Conservation (phyloP, 345 rosid genomes). For the Salix exigua region DNA sequence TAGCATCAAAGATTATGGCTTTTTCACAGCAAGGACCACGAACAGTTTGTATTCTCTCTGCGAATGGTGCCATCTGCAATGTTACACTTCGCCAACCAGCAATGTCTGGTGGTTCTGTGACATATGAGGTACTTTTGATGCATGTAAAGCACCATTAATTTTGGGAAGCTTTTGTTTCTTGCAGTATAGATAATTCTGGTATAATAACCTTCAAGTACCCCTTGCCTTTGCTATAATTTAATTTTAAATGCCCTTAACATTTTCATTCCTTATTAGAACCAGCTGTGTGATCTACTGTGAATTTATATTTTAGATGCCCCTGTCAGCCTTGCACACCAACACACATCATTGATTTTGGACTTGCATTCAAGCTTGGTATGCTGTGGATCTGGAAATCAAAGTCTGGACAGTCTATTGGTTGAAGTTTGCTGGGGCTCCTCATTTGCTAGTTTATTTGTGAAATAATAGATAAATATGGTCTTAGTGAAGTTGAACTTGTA, state of each 20-base stretch:
- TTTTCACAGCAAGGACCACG: conserved; percentile 83
- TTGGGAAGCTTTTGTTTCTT: neutral
- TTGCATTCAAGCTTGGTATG: neutral
- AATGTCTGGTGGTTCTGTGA: conserved; percentile 45
- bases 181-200: neutral
- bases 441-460: neutral
- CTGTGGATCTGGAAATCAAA: neutral
- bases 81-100: conserved; percentile 67
- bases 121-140: conserved; percentile 63
- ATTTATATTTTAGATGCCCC: neutral
- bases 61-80: conserved; percentile 71
- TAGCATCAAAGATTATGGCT: conserved; percentile 61
- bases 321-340: neutral
- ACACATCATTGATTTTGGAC: neutral
- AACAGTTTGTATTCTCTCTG: conserved; percentile 79
- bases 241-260: neutral
- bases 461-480: neutral
- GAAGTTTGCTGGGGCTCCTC: neutral
- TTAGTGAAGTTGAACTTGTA: neutral
- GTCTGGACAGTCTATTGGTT: neutral
- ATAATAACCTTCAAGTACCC: neutral
- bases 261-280: neutral
- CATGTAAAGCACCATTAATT: neutral
- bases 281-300: neutral
- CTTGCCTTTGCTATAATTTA: neutral